These are phyloP conservation scores for Cucurbita maxima DNA, from an alignment of 306 rosid species.

Conservation along the genomic window DNA sequence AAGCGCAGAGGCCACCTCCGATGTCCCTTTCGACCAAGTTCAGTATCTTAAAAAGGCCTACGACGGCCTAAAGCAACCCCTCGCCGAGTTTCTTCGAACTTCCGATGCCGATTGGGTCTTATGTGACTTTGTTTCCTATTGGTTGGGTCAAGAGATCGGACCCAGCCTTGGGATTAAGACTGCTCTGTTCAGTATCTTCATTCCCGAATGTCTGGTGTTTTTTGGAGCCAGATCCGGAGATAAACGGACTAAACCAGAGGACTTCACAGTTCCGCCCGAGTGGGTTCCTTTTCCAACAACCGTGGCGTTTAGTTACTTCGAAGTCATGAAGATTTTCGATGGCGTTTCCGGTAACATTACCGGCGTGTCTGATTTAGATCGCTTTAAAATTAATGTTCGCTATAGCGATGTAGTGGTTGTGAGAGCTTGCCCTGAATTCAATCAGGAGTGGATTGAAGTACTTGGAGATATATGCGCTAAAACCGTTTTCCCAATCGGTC, in stretches of 20 bases:
- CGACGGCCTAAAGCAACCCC: constrained; percentile 17
- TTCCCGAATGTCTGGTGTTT: not conserved
- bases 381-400: not conserved
- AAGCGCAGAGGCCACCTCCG: constrained; percentile 30
- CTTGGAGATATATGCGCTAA: not conserved
- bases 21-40: constrained; percentile 21
- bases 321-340: not conserved
- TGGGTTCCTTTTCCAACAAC: constrained; percentile 16
- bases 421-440: constrained; percentile 21
- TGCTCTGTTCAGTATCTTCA: constrained; percentile 14
- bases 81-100: constrained; percentile 17
- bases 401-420: constrained; percentile 11
- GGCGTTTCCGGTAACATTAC: not conserved
- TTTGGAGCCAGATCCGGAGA: not conserved
- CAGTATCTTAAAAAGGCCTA: constrained; percentile 22
- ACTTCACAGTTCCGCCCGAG: constrained; percentile 5
- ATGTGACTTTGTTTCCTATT: constrained; percentile 16
- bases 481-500: constrained; percentile 22
- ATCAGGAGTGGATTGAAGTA: constrained; percentile 6
- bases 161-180: constrained; percentile 9
- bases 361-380: not conserved
- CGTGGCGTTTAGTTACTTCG: constrained; percentile 3
- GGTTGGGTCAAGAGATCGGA: constrained; percentile 15
- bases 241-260: constrained; percentile 5
- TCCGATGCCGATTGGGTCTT: constrained; percentile 29